Base-by-base conservation (phyloP, 352 stramenopile species). In the Globisporangium yorkense region DNA sequence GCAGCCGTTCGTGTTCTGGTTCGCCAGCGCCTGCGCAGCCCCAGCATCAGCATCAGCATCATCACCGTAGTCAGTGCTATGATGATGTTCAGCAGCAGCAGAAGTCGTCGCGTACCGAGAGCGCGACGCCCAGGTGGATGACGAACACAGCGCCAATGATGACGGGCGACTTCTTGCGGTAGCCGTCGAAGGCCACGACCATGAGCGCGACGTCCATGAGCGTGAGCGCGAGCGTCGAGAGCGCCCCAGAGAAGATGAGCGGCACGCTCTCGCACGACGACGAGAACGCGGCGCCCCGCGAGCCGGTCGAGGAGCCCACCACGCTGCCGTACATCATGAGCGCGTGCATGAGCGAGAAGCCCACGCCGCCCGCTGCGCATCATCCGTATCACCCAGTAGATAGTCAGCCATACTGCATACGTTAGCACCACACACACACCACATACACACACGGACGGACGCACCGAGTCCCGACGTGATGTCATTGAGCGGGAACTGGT, bases 321-420 rank as follows among this genome's bases (percentile, higher is more conserved):
- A 94, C 63, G 49, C 77, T 92, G 58, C 85, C 85, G 54, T 89
- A 94, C 75, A 94, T 87, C 66, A 94, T 86, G 41, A 92, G 65
- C 52, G 82, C 70, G 63, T 91, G 84, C 84, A 94, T 94, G 57
- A 92, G 39, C 16, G 79, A 72, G 63, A 90, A 94, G 44, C 84
- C 84, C 15, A 94, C 82, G 47, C 84, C 84, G 31, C 77, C 80
- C 15, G 84, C 84, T 86, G 65, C n/a, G 62, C 0, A 27, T 27
- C 24, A 27, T 27, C 24, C 24, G 1, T 27, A 27, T 2, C 24
- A 27, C 24, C 24, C 24, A 27, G 24, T 27, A 27, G 24, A 27
- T 27, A 27, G 24, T 27, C 24, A 27, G 24, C 24, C 24, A 27
- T 27, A 1, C 24, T 27, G 24, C 24, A 27, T 27, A 27, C 24